Evolutionary conservation across 441 rosid genomes (phyloP), one percentile per base, ranked within the genome.

Genomic region (Populus tomentosa): DNA sequence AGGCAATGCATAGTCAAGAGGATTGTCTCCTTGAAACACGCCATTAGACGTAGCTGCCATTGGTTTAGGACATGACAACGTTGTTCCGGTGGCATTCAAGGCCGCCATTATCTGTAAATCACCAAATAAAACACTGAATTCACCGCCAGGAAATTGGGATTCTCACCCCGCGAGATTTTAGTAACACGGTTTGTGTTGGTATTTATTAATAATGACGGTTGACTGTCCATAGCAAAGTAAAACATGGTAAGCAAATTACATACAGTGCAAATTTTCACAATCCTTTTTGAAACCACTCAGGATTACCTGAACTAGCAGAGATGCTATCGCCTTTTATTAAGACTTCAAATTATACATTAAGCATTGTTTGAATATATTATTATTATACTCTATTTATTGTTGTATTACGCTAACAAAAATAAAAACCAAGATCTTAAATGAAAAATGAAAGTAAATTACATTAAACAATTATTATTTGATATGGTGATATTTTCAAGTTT

Each of bases 1-100:
- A 71, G 92, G 92, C 46, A 89, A 81, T 28, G 92, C 88, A 77
- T 28, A 82, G 59, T 87, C 79, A 11, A 87, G 80, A 61, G 90
- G 90, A 75, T 75, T 82, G 14, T 84, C 88, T 0, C 86, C 87
- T 67, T 89, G 92, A 63, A 87, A 87, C 13, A 83, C 83, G 42
- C 91, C 91, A 46, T 87, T 83, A 7, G 91, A 88, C 0, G 89
- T 85, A 4, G 91, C 89, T 75, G 75, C 75, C 91, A 88, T 88
- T 5, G 88, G 77, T n/a, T 71, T 40, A 8, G 82, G 80, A 69
- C 87, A 88, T 5, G 76, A 30, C 20, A 36, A 1, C 61, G n/a
- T n/a, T n/a, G 32, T 74, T 61, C 40, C 70, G 24, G 42, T 70
- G 6, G 69, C 20, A 38, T 62, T 69, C 79, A 77, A 50, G 59